These are phyloP conservation scores for Talaromyces albobiverticillius DNA, from an alignment of 2,329 filamentous ascomycete genomes.

Conservation along the genomic window DNA sequence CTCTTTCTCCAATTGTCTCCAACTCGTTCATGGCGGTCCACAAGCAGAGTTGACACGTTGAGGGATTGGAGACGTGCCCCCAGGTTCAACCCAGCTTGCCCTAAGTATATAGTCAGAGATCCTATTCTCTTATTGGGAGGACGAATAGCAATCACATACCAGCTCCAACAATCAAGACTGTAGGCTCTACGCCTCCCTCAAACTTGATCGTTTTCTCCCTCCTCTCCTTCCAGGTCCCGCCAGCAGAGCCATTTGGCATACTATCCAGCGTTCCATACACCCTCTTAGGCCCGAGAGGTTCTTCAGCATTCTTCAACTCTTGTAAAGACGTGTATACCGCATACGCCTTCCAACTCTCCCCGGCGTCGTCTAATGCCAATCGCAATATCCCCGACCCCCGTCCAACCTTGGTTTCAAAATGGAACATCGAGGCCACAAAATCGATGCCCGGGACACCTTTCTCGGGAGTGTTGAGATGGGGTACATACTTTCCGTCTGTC, in stretches of 20 bases:
- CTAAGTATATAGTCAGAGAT: constrained; percentile 20
- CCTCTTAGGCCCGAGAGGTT: constrained; percentile 31
- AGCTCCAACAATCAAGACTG: constrained; percentile 41
- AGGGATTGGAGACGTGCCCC: constrained; percentile 42
- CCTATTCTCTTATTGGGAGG: background rate
- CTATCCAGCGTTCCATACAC: constrained; percentile 32
- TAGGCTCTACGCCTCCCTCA: constrained; percentile 28
- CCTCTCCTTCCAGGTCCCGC: constrained; percentile 38
- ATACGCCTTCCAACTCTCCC: constrained; percentile 35
- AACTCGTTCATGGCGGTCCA: constrained; percentile 46
- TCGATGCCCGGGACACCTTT: constrained; percentile 17
- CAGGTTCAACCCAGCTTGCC: constrained; percentile 43
- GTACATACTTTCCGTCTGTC: constrained; percentile 31
- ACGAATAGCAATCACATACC: constrained; percentile 22
- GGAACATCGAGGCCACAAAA: constrained; percentile 36
- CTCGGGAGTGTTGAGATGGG: constrained; percentile 25
- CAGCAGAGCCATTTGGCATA: constrained; percentile 29
- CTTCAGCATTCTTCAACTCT: constrained; percentile 32
- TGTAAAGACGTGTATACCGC: constrained; percentile 38
- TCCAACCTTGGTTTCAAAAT: constrained; percentile 36
- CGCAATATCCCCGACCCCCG: constrained; percentile 36
- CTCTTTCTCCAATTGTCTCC: constrained; percentile 52
- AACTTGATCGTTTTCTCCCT: constrained; percentile 31
- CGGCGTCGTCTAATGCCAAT: constrained; percentile 26
- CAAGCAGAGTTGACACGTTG: constrained; percentile 39